Conservation (phyloP, 306 rosid genomes). For the Cicer chorassanicum region DNA sequence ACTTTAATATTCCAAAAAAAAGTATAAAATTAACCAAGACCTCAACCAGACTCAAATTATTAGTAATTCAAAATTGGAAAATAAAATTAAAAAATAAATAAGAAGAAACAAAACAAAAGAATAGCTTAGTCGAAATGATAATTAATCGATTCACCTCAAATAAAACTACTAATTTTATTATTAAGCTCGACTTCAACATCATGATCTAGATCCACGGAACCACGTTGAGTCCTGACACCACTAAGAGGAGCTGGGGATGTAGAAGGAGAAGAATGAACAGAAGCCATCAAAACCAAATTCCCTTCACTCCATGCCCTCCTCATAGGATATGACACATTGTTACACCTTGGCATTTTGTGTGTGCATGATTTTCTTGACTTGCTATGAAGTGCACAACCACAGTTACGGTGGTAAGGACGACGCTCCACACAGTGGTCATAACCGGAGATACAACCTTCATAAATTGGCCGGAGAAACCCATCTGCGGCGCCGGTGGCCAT, state of each 20-base stretch:
- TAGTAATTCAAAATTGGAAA: constrained; percentile 26
- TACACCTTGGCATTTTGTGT: constrained; percentile 10
- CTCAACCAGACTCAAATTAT: constrained; percentile 33
- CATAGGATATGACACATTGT: constrained; percentile 57
- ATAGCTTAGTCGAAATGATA: not conserved
- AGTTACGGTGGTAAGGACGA: constrained; percentile 68
- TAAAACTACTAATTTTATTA: constrained; percentile 23
- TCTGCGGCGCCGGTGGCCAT: constrained; percentile 60
- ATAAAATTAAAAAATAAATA: not conserved
- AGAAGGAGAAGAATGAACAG: constrained; percentile 48
- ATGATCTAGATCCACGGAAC: constrained; percentile 34
- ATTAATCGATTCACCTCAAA: constrained; percentile 10
- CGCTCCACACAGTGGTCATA: constrained; percentile 57
- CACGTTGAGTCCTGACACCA: constrained; percentile 17
- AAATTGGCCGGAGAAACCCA: constrained; percentile 53
- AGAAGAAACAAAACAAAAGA: not conserved
- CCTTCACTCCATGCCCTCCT: constrained; percentile 80
- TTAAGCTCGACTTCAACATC: constrained; percentile 14
- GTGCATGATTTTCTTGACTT: constrained; percentile 35
- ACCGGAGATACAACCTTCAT: constrained; percentile 59
- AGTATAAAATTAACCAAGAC: not conserved
- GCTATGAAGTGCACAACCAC: constrained; percentile 50
- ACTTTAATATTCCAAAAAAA: not conserved
- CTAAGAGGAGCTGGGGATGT: constrained; percentile 23
- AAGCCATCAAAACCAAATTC: constrained; percentile 41